A percentile compares a stretch with the other conserved stretches of the same genome.
Evolutionary conservation across 164 flowering plant genomes (phyloP).

Genomic region (Magnolia officinalis): DNA sequence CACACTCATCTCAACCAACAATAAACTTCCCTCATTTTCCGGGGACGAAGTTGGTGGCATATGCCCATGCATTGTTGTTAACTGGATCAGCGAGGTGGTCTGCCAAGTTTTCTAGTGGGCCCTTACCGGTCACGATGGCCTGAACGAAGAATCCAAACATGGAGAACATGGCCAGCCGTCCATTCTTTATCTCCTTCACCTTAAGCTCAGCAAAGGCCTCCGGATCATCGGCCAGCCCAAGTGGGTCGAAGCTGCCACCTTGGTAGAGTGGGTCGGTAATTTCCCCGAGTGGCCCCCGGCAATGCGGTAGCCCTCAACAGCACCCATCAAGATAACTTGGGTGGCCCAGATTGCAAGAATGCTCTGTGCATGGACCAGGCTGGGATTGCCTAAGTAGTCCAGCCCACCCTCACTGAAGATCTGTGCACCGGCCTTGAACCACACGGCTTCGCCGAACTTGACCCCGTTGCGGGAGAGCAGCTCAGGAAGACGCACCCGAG

Average conservation of each 20-base stretch:
- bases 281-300: constrained; percentile 22
- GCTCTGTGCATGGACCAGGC: no score
- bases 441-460: constrained; percentile 22
- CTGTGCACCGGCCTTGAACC: constrained; percentile 21
- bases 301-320: constrained; percentile 18
- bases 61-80: constrained; percentile 20
- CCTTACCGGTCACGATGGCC: constrained; percentile 16
- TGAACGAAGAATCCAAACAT: constrained; percentile 20
- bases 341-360: constrained; percentile 7
- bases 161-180: constrained; percentile 18
- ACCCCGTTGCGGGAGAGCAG: constrained; percentile 19
- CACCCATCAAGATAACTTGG: constrained; percentile 19
- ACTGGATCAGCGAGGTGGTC: constrained; percentile 19
- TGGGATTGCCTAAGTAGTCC: not conserved
- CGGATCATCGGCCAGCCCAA: constrained; percentile 16
- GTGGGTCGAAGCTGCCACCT: constrained; percentile 18
- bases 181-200: constrained; percentile 22
- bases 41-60: constrained; percentile 19
- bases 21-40: constrained; percentile 1
- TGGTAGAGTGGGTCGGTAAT: constrained; percentile 19
- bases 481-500: constrained; percentile 19
- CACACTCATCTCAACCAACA: no score
- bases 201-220: constrained; percentile 18
- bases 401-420: constrained; percentile 23
- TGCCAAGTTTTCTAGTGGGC: constrained; percentile 19